Base-by-base conservation (phyloP, 2,329 filamentous ascomycete species). In the Ophiostoma tasmaniense region DNA sequence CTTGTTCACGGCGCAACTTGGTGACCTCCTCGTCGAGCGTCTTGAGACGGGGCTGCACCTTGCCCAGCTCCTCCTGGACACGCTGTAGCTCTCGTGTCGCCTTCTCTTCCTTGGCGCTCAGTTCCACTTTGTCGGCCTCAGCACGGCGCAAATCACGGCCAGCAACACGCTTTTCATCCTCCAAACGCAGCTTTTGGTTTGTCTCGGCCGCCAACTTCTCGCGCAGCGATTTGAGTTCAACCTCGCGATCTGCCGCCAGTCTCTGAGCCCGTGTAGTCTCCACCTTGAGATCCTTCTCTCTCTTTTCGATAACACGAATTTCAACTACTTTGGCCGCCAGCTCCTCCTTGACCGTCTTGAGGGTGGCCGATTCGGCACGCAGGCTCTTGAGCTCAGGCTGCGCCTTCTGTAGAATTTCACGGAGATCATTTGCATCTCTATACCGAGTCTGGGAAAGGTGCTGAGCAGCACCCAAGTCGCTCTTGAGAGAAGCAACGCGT, bases 371-470 rank as follows among this genome's bases (percentile, higher is more conserved):
- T 74, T 98, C 93, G 66, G 89, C 87, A 8, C 92, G 87, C 25
- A 98, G 82, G 62, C 82, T 89, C 76, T 89, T 90, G 30, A 98
- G 81, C 78, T 99, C 94, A 0, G 92, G 90, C 75, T 97, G 93
- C 0, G 90, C 86, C 76, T 95, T 96, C 73, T 93, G 89, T 37
- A 97, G 79, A 2, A 93, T 83, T 71, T 94, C 90, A 25, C 89
- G 86, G 64, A 97, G 81, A 35, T 96, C 91, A 0, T 89, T 89
- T 1, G 97, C 81, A 70, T 98, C 93, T 77, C 93, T 96, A 81
- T 93, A 98, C 37, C 95, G 85, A 20, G 87, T 90, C 71, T 96
- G 89, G 0, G 95, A 92, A 14, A 98, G 84, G 78, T 96, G 88
- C 76, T 97, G 89, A 0, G 93, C 90, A 1, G 93, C 93, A 1